Percentiles rank a stretch among this genome's conserved stretches.
Evolutionary conservation across 179 eudicot species (phyloP).

Genomic region (Heliamphora pulchella): DNA sequence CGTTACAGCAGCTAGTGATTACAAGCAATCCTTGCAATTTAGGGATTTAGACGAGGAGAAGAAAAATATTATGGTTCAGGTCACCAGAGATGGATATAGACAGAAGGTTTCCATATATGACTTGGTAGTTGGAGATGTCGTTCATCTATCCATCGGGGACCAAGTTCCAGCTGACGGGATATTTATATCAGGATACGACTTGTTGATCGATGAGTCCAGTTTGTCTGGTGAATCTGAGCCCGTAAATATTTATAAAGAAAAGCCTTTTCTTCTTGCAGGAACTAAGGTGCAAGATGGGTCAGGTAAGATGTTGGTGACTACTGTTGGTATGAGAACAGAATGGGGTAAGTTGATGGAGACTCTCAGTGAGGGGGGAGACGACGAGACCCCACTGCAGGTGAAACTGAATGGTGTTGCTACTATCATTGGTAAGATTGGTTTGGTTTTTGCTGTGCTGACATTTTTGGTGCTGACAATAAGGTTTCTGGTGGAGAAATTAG

Average conservation of each 20-base stretch:
- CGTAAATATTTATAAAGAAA: not conserved
- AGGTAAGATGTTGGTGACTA: constrained; percentile 1
- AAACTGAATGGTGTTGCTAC: constrained; percentile 4
- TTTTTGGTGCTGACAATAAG: not conserved
- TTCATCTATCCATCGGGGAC: constrained; percentile 24
- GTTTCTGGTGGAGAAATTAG: not conserved
- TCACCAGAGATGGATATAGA: constrained; percentile 28
- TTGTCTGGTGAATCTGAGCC: not conserved
- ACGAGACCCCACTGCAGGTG: constrained; percentile 10
- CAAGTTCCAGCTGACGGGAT: constrained; percentile 6
- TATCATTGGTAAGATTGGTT: constrained; percentile 4
- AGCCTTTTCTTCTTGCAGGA: constrained; percentile 5
- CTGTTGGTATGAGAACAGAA: constrained; percentile 1
- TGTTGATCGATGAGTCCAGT: not conserved
- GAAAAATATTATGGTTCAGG: constrained; percentile 26
- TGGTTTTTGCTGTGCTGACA: not conserved
- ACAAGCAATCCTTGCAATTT: not conserved
- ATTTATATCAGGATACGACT: not conserved
- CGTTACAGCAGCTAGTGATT: not conserved
- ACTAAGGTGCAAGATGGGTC: not conserved
- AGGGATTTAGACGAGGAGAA: constrained; percentile 25
- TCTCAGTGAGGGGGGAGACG: not conserved
- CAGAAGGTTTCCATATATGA: constrained; percentile 28
- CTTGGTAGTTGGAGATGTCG: constrained; percentile 31
- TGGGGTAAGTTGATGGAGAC: constrained; percentile 4